Conservation (phyloP, 208 protist genomes). For the Acanthamoeba lenticulata region DNA sequence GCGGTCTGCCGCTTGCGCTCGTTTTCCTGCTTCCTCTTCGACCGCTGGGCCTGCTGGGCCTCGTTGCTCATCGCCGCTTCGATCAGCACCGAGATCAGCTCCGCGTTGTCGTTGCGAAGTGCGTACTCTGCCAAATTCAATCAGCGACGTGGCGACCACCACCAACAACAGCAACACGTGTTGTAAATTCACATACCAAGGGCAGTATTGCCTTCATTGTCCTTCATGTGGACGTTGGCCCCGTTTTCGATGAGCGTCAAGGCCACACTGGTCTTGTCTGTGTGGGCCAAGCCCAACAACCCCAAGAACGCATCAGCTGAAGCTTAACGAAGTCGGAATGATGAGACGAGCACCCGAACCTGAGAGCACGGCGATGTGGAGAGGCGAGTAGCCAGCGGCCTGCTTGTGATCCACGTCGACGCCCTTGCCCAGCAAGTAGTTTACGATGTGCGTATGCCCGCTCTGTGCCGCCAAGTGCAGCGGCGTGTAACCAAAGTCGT, state of each 20-base stretch:
- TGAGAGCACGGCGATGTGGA: not conserved
- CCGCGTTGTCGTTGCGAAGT: not conserved
- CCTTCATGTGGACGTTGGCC: not conserved
- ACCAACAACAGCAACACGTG: not conserved
- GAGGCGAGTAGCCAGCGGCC: not conserved
- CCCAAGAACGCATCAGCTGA: not conserved
- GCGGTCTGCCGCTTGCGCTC: not conserved
- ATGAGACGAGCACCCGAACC: too few relatives aligned
- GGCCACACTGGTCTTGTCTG: conserved; percentile 8
- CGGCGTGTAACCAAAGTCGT: conserved; percentile 20
- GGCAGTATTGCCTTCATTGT: conserved; percentile 13
- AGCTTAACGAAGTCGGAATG: too few relatives aligned
- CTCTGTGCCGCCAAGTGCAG: not conserved
- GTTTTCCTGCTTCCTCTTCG: not conserved
- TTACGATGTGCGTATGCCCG: not conserved
- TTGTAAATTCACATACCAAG: not conserved
- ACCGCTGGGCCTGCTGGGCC: not conserved
- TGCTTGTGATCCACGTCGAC: not conserved
- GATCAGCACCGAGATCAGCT: conserved; percentile 50
- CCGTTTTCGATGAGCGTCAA: conserved; percentile 1
- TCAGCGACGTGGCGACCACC: not conserved
- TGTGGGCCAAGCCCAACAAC: not conserved
- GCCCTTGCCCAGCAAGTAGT: not conserved
- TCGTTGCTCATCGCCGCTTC: not conserved
- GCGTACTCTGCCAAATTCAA: not conserved